Evolutionary conservation across 2,329 filamentous ascomycete genomes (phyloP).

Genomic region (Tolypocladium album): DNA sequence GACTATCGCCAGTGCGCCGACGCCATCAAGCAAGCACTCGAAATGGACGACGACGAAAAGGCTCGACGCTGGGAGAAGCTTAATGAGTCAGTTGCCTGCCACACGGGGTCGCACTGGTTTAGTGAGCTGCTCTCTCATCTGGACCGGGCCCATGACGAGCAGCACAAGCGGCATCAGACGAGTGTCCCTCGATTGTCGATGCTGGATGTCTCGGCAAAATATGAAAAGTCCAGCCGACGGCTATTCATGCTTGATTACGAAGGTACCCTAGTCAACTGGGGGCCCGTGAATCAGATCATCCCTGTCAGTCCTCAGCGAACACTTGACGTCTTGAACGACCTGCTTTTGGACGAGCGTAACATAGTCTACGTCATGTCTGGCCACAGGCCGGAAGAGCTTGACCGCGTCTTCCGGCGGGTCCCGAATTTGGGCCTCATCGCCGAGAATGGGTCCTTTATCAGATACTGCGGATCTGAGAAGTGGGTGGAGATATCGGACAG

Average conservation of each 20-base stretch:
- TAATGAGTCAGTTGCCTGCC: constrained; percentile 61
- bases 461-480: constrained; percentile 52
- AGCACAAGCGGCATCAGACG: constrained; percentile 73
- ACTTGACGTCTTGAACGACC: constrained; percentile 69
- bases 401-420: constrained; percentile 74
- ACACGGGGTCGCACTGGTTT: constrained; percentile 82
- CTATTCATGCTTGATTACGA: constrained; percentile 92
- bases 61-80: constrained; percentile 63
- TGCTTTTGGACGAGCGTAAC: constrained; percentile 71
- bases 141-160: constrained; percentile 68
- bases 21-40: constrained; percentile 72
- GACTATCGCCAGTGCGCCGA: constrained; percentile 83
- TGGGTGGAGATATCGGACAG: constrained; percentile 75
- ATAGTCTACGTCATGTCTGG: constrained; percentile 91
- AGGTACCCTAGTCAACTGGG: constrained; percentile 81
- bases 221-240: constrained; percentile 54
- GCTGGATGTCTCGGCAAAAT: constrained; percentile 51
- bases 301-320: constrained; percentile 76
- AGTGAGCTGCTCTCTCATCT: constrained; percentile 62
- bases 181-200: constrained; percentile 78
- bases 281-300: constrained; percentile 73
- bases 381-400: constrained; percentile 76
- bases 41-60: constrained; percentile 70
- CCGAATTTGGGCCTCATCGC: constrained; percentile 81
- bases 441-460: constrained; percentile 88